Evolutionary conservation across 192 early-diverging fungal species (phyloP), one percentile per base, ranked within the genome.

Genomic region (Lobosporangium transversale): DNA sequence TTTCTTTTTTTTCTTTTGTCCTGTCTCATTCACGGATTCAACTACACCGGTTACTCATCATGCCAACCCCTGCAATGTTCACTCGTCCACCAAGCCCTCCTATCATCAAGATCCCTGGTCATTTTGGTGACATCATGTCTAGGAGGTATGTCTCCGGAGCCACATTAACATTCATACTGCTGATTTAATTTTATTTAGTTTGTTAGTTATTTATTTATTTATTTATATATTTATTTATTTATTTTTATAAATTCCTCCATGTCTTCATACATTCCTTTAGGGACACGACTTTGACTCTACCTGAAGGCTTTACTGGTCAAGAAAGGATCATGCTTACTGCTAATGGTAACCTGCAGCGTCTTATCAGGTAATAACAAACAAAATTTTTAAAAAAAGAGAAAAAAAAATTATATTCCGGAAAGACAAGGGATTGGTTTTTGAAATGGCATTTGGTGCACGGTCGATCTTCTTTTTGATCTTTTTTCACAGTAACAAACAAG

Each of bases 61-160:
- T 76, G 73, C 44, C 65, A 27, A 45, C 44, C 20, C 73, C 73
- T 23, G 52, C 64, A 50, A 76, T 76, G 73, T 76, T 76, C 45
- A 51, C 45, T 24, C 64, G 65, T 4, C 15, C 73, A 8, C 73
- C 59, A n/a, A 62, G 56, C 20, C 73, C 73, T 18, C 52, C 71
- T 3, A 68, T 75, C 27, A 33, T 64, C 26, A 56, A 30, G 62
- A 80, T 83, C 53, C 81, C 81, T 26, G 70, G 73, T 33, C 70
- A 83, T 36, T 83, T 80, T 67, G 81, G 79, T n/a, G 81, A 80
- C 40, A 74, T 79, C 53, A 82, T 82, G 76, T 73, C 76, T 24
- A 68, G 36, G 42, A 66, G 65, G 63, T 40, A 74, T 1, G n/a
- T n/a, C n/a, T n/a, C n/a, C n/a, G n/a, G n/a, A n/a, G n/a, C n/a